A percentile compares a stretch with the other conserved stretches of the same genome.
Conservation (phyloP, 2,329 filamentous ascomycete genomes). For the Orbilia oligospora region DNA sequence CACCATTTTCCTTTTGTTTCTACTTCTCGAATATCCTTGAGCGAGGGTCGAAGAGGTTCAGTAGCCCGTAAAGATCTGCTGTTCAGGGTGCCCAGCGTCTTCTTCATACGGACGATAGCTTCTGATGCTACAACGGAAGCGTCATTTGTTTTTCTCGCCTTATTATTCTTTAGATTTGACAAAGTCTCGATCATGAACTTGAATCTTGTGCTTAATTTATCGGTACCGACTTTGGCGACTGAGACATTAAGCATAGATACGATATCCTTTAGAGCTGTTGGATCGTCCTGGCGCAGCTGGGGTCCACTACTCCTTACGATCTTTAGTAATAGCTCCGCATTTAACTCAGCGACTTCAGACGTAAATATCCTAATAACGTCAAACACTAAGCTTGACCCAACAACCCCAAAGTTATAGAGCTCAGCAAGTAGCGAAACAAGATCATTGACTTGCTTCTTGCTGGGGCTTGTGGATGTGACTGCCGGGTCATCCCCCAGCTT, state of each 20-base stretch:
- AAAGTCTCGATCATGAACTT: conserved; percentile 99
- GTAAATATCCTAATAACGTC: conserved; percentile 89
- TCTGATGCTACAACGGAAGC: conserved; percentile 79
- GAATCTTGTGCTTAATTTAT: conserved; percentile 84
- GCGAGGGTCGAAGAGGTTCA: conserved; percentile 84
- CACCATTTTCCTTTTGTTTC: conserved; percentile 97
- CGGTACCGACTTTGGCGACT: conserved; percentile 77
- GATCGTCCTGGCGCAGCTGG: conserved; percentile 88
- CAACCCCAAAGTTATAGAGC: conserved; percentile 91
- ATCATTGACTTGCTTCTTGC: conserved; percentile 71
- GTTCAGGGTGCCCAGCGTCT: conserved; percentile 84
- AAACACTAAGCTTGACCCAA: conserved; percentile 86
- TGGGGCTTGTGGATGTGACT: conserved; percentile 13
- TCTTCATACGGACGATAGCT: conserved; percentile 89
- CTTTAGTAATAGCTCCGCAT: conserved; percentile 88
- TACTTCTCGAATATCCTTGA: conserved; percentile 84
- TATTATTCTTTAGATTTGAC: conserved; percentile 93
- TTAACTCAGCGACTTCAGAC: conserved; percentile 81
- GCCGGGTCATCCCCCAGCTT: conserved; percentile 22
- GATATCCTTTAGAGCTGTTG: conserved; percentile 88
- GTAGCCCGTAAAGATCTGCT: conserved; percentile 77
- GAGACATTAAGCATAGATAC: conserved; percentile 82
- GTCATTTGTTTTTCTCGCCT: conserved; percentile 78
- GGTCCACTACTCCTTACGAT: conserved; percentile 85
- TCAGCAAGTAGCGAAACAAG: conserved; percentile 85